Conservation (phyloP, 2,329 filamentous ascomycete genomes). For the Pseudofabraea citricarpa region DNA sequence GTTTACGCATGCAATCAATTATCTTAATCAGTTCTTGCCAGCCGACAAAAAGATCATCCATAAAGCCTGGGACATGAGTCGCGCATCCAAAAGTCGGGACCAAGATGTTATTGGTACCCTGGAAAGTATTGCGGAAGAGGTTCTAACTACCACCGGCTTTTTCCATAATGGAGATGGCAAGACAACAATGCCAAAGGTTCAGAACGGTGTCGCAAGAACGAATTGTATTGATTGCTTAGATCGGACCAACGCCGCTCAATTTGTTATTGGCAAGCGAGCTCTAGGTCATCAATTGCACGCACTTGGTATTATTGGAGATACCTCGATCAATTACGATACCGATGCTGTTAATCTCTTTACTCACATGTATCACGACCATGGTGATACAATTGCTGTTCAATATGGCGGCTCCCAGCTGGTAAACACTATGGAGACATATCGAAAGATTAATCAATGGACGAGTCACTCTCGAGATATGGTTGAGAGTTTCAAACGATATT, state of each 20-base stretch:
- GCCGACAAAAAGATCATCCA: constrained; percentile 81
- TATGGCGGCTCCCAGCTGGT: constrained; percentile 97
- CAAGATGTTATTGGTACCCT: constrained; percentile 92
- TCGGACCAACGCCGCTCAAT: constrained; percentile 94
- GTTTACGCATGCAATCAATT: constrained; percentile 81
- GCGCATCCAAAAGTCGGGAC: constrained; percentile 85
- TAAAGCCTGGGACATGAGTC: constrained; percentile 97
- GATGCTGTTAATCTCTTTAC: constrained; percentile 96
- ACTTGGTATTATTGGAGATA: constrained; percentile 76
- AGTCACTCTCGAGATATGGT: constrained; percentile 98
- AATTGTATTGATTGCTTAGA: constrained; percentile 99
- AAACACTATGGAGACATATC: constrained; percentile 98
- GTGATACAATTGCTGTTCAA: constrained; percentile 95
- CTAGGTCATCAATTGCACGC: constrained; percentile 89
- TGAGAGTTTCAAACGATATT: constrained; percentile 97
- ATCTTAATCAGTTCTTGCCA: constrained; percentile 92
- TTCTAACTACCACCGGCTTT: constrained; percentile 82
- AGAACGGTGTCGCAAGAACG: constrained; percentile 89
- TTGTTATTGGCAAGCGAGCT: constrained; percentile 92
- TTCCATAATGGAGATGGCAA: constrained; percentile 85
- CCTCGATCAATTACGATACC: constrained; percentile 84
- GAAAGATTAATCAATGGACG: constrained; percentile 98
- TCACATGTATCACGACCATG: constrained; percentile 97
- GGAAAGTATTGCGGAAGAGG: constrained; percentile 83
- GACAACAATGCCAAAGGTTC: constrained; percentile 61